These are phyloP conservation scores for Ustilago shanxiensis DNA, from an alignment of 1,284 basidiomycete genomes.

Conservation along the genomic window DNA sequence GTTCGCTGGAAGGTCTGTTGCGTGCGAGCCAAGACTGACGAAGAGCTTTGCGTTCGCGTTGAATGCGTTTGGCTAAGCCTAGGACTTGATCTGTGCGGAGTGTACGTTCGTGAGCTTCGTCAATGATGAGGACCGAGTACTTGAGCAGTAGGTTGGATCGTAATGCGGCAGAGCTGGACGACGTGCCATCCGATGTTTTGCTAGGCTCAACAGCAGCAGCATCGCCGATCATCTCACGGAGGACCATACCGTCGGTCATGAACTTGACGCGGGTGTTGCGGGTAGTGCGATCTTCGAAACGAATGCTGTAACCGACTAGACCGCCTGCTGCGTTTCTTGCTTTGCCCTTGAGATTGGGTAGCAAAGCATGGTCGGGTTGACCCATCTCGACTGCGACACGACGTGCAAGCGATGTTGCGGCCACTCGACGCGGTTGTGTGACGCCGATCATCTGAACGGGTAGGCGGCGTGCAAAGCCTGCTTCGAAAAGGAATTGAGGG, in stretches of 20 bases:
- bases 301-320: conserved; percentile 91
- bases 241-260: conserved; percentile 95
- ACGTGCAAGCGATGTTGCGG: conserved; percentile 89
- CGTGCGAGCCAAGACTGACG: conserved; percentile 64
- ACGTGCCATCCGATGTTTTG: not conserved
- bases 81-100: conserved; percentile 94
- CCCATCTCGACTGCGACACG: conserved; percentile 90
- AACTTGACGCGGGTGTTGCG: conserved; percentile 86
- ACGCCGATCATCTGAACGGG: conserved; percentile 73
- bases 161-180: conserved; percentile 13
- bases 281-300: conserved; percentile 87
- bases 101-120: conserved; percentile 97
- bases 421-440: conserved; percentile 93
- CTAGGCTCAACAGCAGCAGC: conserved; percentile 4
- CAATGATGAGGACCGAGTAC: conserved; percentile 91
- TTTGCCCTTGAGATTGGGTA: conserved; percentile 39
- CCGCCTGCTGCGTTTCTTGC: conserved; percentile 32
- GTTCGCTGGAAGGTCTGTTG: conserved; percentile 64
- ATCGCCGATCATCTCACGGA: conserved; percentile 82
- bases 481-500: conserved; percentile 78
- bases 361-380: conserved; percentile 63
- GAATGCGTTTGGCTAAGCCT: conserved; percentile 81
- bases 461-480: conserved; percentile 70
- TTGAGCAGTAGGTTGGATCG: conserved; percentile 75
- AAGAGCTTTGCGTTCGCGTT: conserved; percentile 73